A percentile compares a stretch with the other conserved stretches of the same genome.
Evolutionary conservation across 192 early-diverging fungal genomes (phyloP).

Genomic region (Endogone sp.): DNA sequence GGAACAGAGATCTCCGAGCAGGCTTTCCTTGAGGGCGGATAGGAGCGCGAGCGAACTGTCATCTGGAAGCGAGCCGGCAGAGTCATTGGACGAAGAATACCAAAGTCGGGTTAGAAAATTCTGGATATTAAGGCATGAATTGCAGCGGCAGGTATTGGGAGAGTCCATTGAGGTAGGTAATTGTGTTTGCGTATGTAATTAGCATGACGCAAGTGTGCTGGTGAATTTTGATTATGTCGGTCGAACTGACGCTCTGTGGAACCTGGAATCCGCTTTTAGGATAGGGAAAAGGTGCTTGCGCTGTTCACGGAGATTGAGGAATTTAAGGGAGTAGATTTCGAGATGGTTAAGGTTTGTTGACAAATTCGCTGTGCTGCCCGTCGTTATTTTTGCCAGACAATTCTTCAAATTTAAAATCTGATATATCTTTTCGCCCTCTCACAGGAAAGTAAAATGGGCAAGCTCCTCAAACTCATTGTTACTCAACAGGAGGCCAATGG

Average conservation of each 20-base stretch:
- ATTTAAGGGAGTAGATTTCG: conserved; percentile 25
- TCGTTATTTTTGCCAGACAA: background rate
- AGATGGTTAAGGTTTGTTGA: conserved; percentile 27
- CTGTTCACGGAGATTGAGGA: conserved; percentile 27
- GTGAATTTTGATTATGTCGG: background rate
- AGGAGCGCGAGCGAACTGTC: too few relatives aligned
- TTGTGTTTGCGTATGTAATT: conserved; percentile 22
- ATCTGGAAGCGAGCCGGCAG: too few relatives aligned
- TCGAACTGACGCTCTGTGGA: background rate
- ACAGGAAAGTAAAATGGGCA: conserved; percentile 34
- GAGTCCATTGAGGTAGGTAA: too few relatives aligned
- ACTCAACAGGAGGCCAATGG: conserved; percentile 12
- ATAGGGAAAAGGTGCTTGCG: conserved; percentile 1
- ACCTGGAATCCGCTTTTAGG: conserved; percentile 6
- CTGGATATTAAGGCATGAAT: too few relatives aligned
- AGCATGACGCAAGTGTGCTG: conserved; percentile 11
- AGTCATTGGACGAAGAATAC: too few relatives aligned
- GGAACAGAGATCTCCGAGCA: too few relatives aligned
- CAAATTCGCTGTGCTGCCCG: background rate
- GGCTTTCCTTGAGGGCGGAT: too few relatives aligned
- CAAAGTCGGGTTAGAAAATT: too few relatives aligned
- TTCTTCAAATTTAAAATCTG: background rate
- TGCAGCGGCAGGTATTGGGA: too few relatives aligned
- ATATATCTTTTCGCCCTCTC: background rate
- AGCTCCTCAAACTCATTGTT: conserved; percentile 26